Evolutionary conservation across 176 grass and related monocot species (phyloP).

Genomic region (Puya raimondii): DNA sequence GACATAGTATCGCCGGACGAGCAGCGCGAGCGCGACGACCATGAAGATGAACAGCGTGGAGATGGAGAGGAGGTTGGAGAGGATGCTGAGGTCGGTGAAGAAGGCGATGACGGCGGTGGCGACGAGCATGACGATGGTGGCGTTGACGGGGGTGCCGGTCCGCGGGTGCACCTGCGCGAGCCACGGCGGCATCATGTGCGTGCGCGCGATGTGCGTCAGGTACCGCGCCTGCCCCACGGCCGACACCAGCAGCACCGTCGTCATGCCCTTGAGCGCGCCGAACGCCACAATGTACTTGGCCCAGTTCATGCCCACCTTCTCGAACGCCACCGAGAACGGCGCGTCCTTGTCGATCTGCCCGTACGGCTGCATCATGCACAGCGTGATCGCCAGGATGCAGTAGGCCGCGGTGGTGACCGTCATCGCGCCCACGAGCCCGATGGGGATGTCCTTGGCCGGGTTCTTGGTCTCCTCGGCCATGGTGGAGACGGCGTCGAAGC

Average conservation of each 20-base stretch:
- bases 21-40: slow-evolving; percentile 49
- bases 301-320: slow-evolving; percentile 40
- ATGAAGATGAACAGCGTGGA: slow-evolving; percentile 76
- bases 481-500: slow-evolving; percentile 48
- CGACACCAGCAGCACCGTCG: slow-evolving; percentile 54
- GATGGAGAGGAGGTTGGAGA: slow-evolving; percentile 57
- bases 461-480: slow-evolving; percentile 47
- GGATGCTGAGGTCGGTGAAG: slow-evolving; percentile 47
- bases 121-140: slow-evolving; percentile 53
- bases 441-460: slow-evolving; percentile 29
- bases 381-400: slow-evolving; percentile 34
- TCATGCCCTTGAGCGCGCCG: slow-evolving; percentile 71
- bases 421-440: slow-evolving; percentile 39
- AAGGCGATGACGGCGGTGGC: slow-evolving; percentile 48
- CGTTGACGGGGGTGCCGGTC: slow-evolving; percentile 44
- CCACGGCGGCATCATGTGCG: slow-evolving; percentile 57
- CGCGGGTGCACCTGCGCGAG: slow-evolving; percentile 33
- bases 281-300: slow-evolving; percentile 64
- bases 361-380: slow-evolving; percentile 60
- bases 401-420: slow-evolving; percentile 29
- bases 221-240: slow-evolving; percentile 54
- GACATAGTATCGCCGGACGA: slow-evolving; percentile 49
- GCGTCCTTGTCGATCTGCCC: slow-evolving; percentile 32
- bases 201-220: slow-evolving; percentile 55
- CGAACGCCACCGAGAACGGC: slow-evolving; percentile 51